Base-by-base conservation (phyloP, 139 green algal genomes). In the Chlorella sp. region DNA sequence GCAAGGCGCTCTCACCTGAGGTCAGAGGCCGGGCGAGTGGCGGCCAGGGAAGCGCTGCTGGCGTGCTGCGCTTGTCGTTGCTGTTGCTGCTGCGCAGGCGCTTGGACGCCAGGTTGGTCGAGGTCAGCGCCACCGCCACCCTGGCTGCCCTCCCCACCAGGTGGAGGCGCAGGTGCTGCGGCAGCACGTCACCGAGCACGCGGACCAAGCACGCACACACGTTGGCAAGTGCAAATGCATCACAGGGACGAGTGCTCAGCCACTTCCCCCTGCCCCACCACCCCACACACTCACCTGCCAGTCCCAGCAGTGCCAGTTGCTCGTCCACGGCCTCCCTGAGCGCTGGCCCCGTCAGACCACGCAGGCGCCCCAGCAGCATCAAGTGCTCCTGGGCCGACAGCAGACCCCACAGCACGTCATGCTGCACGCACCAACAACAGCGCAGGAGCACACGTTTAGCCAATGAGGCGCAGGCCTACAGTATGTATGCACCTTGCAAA, bases 371-470 rank as follows among this genome's bases (percentile, higher is more conserved):
- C 85, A 90, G 32, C 83, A 78, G 32, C 69, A 63, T n/a, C 75
- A 87, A 67, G 77, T 91, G 86, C 77, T 91, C 86, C 23, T 67
- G 33, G 20, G 81, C 83, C 1, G 82, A 93, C 36, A 97, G 84
- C 26, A 84, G 73, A 3, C 78, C 79, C 90, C 90, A 96, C 74
- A 95, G 85, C 29, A 93, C 84, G 70, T 97, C 92, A 71, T 93
- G 93, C 79, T 97, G 91, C 62, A 69, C 67, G 32, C 64, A 61
- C 32, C 22, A 34, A 26, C 66, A 61, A 59, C 20, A 6, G 29
- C 26, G 34, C 31, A 61, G 6, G 66, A n/a, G 30, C 60, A 73
- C 24, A 31, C 5, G 49, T 73, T 77, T 55, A 55, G 42, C 10
- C 10, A 55, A 17, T 10, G 17, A 26, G 42, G 10, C 42, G 10